A percentile compares a stretch with the other conserved stretches of the same genome.
These are phyloP conservation scores for Phytopythium cucurbitacearum DNA, from an alignment of 352 stramenopile species.

Conservation along the genomic window DNA sequence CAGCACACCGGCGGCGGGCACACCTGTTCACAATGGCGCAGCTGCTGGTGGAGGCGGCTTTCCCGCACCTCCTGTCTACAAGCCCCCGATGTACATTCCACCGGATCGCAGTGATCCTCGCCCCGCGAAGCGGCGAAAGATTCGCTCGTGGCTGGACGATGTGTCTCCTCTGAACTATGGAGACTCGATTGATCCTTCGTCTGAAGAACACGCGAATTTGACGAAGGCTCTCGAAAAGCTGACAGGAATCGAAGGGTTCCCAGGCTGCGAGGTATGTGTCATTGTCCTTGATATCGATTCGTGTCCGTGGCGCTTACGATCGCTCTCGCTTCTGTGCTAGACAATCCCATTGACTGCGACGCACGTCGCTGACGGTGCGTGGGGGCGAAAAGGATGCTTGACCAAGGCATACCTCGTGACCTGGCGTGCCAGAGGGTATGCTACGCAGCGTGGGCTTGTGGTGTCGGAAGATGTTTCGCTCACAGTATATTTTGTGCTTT, in stretches of 20 bases:
- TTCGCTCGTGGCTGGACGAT: constrained; percentile 83
- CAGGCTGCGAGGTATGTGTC: constrained; percentile 69
- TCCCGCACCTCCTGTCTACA: constrained; percentile 51
- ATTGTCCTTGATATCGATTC: constrained; percentile 6
- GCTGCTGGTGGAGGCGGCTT: constrained; percentile 17
- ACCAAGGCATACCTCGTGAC: constrained; percentile 84
- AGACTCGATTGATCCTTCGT: constrained; percentile 48
- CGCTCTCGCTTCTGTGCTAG: constrained; percentile 16
- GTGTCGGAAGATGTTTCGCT: background rate
- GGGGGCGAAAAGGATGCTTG: constrained; percentile 65
- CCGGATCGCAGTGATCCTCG: constrained; percentile 51
- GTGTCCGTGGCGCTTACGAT: background rate
- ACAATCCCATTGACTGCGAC: constrained; percentile 83
- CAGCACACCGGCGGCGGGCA: constrained; percentile 12
- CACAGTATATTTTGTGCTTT: constrained; percentile 2
- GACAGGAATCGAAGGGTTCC: constrained; percentile 69
- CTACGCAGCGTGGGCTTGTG: background rate
- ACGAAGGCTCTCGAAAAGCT: constrained; percentile 57
- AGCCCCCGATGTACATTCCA: constrained; percentile 66
- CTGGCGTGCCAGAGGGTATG: constrained; percentile 77
- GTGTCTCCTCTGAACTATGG: constrained; percentile 61
- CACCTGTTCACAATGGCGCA: constrained; percentile 18
- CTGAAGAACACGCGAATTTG: constrained; percentile 59
- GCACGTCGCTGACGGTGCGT: constrained; percentile 68
- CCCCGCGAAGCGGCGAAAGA: constrained; percentile 78